Evolutionary conservation across 148 eudicot species (phyloP).

Genomic region (Heliamphora exappendiculata): DNA sequence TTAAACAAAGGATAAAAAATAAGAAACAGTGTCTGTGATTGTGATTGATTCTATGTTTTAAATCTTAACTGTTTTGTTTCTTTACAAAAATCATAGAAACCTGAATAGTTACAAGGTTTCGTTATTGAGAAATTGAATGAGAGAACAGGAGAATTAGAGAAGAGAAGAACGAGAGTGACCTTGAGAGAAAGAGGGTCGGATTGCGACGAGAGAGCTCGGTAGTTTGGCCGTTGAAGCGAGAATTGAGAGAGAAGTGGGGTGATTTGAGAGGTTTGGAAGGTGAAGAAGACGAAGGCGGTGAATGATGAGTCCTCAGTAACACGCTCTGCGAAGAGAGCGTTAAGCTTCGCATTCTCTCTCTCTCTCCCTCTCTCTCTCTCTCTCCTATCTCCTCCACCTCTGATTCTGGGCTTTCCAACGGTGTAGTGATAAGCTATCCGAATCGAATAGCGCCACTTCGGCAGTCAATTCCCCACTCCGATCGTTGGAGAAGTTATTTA

Average conservation of each 20-base stretch:
- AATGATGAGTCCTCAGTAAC: neutral
- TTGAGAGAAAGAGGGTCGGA: neutral
- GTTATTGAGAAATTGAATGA: neutral
- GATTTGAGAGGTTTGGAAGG: constrained; percentile 9
- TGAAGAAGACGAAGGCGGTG: constrained; percentile 5
- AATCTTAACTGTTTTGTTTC: too few species aligned
- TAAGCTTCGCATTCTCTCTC: constrained; percentile 10
- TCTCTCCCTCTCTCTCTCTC: constrained; percentile 11
- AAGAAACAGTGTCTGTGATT: too few species aligned
- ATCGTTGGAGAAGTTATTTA: too few species aligned
- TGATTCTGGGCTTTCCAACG: neutral
- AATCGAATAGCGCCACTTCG: neutral
- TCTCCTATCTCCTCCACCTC: neutral
- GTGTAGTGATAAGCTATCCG: neutral
- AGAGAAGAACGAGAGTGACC: neutral
- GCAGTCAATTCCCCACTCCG: neutral
- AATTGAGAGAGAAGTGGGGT: neutral
- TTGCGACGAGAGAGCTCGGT: neutral
- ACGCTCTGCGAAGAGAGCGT: constrained; percentile 16
- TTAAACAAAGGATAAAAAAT: too few species aligned
- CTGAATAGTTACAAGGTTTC: too few species aligned
- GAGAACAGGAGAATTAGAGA: neutral
- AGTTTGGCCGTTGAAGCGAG: neutral
- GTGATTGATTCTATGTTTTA: too few species aligned
- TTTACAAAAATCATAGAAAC: neutral